These are phyloP conservation scores for Colletotrichum sp. DNA, from an alignment of 2,329 filamentous ascomycete species.

Conservation along the genomic window DNA sequence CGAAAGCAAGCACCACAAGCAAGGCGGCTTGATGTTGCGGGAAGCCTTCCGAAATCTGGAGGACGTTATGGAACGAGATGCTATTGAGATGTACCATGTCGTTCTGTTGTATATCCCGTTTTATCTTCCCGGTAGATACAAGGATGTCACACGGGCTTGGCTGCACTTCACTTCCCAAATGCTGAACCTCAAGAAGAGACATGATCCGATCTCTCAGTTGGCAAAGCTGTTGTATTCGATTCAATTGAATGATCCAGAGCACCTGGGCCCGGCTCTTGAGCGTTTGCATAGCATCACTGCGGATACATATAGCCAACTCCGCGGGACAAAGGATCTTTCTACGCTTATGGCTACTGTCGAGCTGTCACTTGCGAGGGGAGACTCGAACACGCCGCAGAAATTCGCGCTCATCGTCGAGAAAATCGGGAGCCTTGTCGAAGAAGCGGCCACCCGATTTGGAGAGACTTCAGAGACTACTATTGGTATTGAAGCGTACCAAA, in stretches of 20 bases:
- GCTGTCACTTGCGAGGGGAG: accelerated
- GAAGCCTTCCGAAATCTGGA: neutral
- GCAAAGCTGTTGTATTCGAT: neutral
- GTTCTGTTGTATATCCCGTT: neutral
- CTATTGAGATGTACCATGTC: neutral
- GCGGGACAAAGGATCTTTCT: accelerated
- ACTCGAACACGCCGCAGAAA: accelerated
- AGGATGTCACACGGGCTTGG: neutral
- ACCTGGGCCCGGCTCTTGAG: neutral
- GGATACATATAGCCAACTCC: accelerated
- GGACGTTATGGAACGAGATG: neutral
- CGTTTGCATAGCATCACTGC: accelerated
- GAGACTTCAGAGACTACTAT: too few relatives aligned
- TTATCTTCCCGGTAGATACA: neutral
- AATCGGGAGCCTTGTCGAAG: too few relatives aligned
- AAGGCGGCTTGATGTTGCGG: neutral
- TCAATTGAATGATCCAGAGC: neutral
- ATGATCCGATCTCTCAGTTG: neutral
- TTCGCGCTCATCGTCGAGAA: too few relatives aligned
- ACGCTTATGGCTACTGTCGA: accelerated
- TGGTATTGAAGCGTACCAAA: too few relatives aligned
- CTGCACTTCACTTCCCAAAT: neutral
- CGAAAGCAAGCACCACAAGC: neutral
- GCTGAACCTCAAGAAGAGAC: neutral
- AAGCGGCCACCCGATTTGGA: too few relatives aligned